Evolutionary conservation across 352 stramenopile genomes (phyloP).

Genomic region (Globisporangium orthogonon): DNA sequence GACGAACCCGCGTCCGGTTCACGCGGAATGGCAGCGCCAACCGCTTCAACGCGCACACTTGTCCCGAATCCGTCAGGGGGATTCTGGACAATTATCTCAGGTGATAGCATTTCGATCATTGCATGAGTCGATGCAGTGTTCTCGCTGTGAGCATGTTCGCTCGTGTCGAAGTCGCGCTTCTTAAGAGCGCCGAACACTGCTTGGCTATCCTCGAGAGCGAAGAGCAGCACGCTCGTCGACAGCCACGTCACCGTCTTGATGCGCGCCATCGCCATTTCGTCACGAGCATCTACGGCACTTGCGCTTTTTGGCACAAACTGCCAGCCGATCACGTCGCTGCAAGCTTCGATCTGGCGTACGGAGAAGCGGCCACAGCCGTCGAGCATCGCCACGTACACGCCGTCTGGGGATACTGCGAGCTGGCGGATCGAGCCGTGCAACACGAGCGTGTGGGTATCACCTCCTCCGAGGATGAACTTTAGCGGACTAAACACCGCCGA

Average conservation of each 20-base stretch:
- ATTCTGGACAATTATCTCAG: not conserved
- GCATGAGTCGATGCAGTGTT: not conserved
- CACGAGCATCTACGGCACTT: not conserved
- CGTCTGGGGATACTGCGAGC: conserved; percentile 38
- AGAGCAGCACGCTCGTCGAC: conserved; percentile 1
- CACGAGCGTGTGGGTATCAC: conserved; percentile 11
- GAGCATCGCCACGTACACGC: conserved; percentile 48
- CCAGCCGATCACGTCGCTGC: conserved; percentile 52
- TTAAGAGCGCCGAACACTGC: conserved; percentile 9
- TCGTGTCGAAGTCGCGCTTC: not conserved
- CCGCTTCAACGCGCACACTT: not conserved
- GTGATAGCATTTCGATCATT: not conserved
- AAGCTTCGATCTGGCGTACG: conserved; percentile 59
- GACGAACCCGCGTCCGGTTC: not conserved
- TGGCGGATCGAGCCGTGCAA: conserved; percentile 30
- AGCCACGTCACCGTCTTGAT: conserved; percentile 6
- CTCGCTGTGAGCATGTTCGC: not conserved
- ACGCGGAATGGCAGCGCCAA: not conserved
- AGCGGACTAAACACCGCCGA: conserved; percentile 23
- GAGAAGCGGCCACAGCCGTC: conserved; percentile 33
- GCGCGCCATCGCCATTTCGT: not conserved
- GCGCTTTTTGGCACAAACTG: conserved; percentile 16
- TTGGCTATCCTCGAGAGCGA: conserved; percentile 5
- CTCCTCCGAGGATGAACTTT: conserved; percentile 35
- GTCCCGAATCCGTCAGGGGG: not conserved